phyloP scores from a whole-genome alignment of 768 basidiomycete species.

The Termitomyces sp. region DNA sequence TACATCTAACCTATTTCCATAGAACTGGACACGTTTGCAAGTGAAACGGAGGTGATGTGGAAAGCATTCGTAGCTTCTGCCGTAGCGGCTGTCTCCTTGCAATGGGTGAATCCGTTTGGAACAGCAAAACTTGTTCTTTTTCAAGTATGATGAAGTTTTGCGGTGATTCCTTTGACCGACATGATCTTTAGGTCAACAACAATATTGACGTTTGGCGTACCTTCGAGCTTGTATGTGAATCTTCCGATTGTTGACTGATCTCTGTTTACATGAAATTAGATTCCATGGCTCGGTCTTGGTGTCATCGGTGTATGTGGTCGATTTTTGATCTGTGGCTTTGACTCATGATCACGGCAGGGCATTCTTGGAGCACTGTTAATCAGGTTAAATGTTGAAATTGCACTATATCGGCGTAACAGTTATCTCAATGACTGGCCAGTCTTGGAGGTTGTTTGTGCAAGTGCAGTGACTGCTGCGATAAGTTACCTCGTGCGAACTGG shows the following conservation, averaged over 20 bases:
- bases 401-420: conserved; percentile 55
- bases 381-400: conserved; percentile 57
- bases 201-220: conserved; percentile 59
- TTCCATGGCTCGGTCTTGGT: conserved; percentile 65
- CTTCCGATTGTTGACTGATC: not conserved
- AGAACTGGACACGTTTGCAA: conserved; percentile 66
- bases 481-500: conserved; percentile 51
- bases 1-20: not conserved
- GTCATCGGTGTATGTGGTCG: conserved; percentile 47
- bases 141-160: conserved; percentile 35
- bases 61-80: conserved; percentile 87
- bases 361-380: conserved; percentile 61
- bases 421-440: conserved; percentile 55
- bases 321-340: not conserved
- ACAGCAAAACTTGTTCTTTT: conserved; percentile 81
- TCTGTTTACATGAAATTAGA: conserved; percentile 26
- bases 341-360: conserved; percentile 37
- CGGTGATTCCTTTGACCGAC: not conserved
- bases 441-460: conserved; percentile 55
- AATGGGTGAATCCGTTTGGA: conserved; percentile 82
- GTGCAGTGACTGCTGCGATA: conserved; percentile 63
- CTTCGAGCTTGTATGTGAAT: conserved; percentile 55
- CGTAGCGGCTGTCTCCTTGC: conserved; percentile 78
- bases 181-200: conserved; percentile 42
- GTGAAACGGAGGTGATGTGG: conserved; percentile 77